Conservation (phyloP, 2,329 filamentous ascomycete species). For the Pseudogymnoascus sp. region DNA sequence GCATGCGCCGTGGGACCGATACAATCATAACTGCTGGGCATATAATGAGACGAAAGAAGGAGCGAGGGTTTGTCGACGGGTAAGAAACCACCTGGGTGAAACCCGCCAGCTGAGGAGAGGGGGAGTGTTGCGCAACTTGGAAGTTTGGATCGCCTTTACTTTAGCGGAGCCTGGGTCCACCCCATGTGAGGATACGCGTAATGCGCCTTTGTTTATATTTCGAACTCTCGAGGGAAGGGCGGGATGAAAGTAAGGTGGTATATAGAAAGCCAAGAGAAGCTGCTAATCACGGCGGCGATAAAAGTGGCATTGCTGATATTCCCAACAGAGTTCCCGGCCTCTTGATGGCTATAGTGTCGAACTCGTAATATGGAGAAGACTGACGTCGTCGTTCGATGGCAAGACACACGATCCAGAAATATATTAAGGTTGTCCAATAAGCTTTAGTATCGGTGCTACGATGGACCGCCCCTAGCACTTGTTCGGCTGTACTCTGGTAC, state of each 20-base stretch:
- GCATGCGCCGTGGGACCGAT: slow-evolving; percentile 3
- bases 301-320: background rate
- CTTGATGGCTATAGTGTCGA: background rate
- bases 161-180: slow-evolving; percentile 7
- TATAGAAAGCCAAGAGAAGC: background rate
- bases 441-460: slow-evolving; percentile 4
- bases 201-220: background rate
- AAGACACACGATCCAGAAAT: slow-evolving; percentile 7
- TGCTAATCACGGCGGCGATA: background rate
- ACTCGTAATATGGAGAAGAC: slow-evolving; percentile 1
- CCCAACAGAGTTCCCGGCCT: background rate
- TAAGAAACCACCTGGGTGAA: background rate
- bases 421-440: slow-evolving; percentile 8
- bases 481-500: background rate
- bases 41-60: background rate
- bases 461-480: background rate
- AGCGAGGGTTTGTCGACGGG: background rate
- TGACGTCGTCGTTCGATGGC: slow-evolving; percentile 5
- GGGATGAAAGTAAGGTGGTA: background rate
- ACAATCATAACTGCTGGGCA: background rate
- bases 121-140: slow-evolving; percentile 1
- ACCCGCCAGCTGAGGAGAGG: background rate
- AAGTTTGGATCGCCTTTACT: slow-evolving; percentile 8
- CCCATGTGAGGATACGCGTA: slow-evolving; percentile 2
- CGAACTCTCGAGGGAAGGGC: background rate